Base-by-base conservation (phyloP, 352 stramenopile genomes). In the Plasmopara viticola region DNA sequence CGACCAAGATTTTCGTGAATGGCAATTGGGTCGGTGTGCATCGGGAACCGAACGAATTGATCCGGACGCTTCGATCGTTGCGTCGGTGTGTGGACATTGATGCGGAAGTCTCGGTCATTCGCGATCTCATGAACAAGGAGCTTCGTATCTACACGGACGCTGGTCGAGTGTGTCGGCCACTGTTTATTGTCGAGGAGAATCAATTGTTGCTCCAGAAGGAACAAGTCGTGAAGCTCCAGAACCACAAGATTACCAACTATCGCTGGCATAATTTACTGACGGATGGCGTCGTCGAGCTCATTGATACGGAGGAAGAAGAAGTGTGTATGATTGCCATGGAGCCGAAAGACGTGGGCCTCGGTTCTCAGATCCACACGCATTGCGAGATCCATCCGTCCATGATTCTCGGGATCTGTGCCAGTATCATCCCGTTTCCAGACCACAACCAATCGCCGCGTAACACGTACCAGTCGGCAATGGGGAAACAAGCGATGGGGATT, bases 401-500 rank as follows among this genome's bases (percentile, higher is more conserved):
- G 94, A 99, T 99, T 67, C 74, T 99, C 5, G 97, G 97, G 44
- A 97, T 99, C 55, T 99, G 95, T 71, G 97, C 97, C 31, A 98
- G 91, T 56, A 99, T 99, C 68, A 99, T 99, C 86, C 97, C 97
- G 15, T 99, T 99, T 82, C 97, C 97, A 0, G 96, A 99, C 78
- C 97, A 99, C 86, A 99, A 99, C 71, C 97, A 99, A 77, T 98
- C 90, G 71, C 97, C 97, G 47, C 93, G 97, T 93, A 99, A 99
- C 81, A 99, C 96, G 30, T 99, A 99, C 66, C 97, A 99, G 74
- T 97, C 85, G 63, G 96, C 97, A 58, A 99, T 99, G 97, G 97
- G 97, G 44, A 99, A 99, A 77, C 97, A 99, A 72, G 97, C 97
- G 31, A 99, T 99, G 96, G 74, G 83, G 57, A 98, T 99, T 54